Conservation (phyloP, 2,329 filamentous ascomycete species). For the Trichoderma arundinaceum region DNA sequence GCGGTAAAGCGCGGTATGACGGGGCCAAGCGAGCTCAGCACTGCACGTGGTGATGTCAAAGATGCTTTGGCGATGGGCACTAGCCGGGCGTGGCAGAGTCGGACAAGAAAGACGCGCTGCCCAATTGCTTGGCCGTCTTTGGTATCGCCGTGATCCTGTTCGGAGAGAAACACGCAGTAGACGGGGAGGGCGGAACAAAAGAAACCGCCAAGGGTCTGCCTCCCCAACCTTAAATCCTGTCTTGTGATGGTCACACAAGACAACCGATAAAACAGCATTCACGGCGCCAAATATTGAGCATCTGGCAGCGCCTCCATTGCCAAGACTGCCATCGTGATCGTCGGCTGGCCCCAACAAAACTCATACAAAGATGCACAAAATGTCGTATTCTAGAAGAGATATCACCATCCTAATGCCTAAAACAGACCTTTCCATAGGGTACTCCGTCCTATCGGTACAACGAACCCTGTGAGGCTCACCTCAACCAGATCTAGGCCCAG, state of each 20-base stretch:
- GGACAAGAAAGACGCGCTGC: neutral
- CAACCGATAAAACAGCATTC: neutral
- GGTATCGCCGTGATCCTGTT: neutral
- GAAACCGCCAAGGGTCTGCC: neutral
- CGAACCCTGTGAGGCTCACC: neutral
- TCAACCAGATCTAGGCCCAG: neutral
- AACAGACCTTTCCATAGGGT: neutral
- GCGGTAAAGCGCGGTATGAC: neutral
- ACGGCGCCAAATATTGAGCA: neutral
- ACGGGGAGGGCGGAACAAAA: neutral
- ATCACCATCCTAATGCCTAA: neutral
- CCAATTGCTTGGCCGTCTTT: neutral
- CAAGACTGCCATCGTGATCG: neutral
- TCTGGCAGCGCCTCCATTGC: neutral
- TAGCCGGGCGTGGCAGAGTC: conserved; percentile 1
- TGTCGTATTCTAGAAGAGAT: conserved; percentile 18
- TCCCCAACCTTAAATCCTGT: neutral
- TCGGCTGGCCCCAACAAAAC: neutral
- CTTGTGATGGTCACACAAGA: neutral
- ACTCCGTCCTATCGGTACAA: conserved; percentile 3
- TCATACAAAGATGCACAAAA: conserved; percentile 14
- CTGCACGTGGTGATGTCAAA: conserved; percentile 24
- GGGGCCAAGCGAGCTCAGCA: neutral
- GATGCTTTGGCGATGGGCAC: neutral
- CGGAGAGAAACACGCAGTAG: conserved; percentile 13